phyloP scores from a whole-genome alignment of 371 early-diverging fungal genomes.

The Scutellospora calospora region DNA sequence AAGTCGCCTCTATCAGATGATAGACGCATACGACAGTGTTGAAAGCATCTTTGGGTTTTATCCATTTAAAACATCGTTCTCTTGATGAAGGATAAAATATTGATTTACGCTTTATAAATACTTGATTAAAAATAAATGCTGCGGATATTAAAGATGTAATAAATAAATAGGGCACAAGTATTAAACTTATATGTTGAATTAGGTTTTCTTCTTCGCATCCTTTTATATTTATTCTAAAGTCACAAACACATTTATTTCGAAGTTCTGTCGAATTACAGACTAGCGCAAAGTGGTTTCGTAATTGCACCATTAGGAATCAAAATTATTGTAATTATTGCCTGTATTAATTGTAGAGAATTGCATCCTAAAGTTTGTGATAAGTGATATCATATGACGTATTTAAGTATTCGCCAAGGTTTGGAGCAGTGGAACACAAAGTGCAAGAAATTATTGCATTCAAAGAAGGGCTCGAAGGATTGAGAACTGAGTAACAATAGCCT shows the following conservation, averaged over 20 bases:
- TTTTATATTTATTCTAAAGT: constrained; percentile 28
- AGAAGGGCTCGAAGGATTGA: too few species aligned
- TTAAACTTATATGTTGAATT: not conserved
- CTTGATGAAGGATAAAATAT: constrained; percentile 24
- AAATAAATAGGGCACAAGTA: not conserved
- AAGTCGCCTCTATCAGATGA: not conserved
- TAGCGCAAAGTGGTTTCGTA: too few species aligned
- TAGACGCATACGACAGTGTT: not conserved
- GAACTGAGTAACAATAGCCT: too few species aligned
- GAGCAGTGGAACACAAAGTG: too few species aligned
- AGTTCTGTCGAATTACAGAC: not conserved
- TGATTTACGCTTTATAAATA: constrained; percentile 5
- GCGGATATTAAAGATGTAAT: not conserved
- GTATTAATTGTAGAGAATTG: too few species aligned
- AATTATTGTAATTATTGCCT: too few species aligned
- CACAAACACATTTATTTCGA: constrained; percentile 23
- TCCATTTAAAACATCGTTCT: constrained; percentile 25
- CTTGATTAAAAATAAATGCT: constrained; percentile 8
- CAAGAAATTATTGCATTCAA: too few species aligned
- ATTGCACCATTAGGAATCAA: too few species aligned
- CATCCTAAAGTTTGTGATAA: too few species aligned
- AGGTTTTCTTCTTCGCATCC: constrained; percentile 31
- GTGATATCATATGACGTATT: too few species aligned
- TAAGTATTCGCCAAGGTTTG: too few species aligned
- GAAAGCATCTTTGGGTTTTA: constrained; percentile 16